Evolutionary conservation across 164 flowering plant genomes (phyloP), one percentile per base, ranked within the genome.

Genomic region (Piper longum): DNA sequence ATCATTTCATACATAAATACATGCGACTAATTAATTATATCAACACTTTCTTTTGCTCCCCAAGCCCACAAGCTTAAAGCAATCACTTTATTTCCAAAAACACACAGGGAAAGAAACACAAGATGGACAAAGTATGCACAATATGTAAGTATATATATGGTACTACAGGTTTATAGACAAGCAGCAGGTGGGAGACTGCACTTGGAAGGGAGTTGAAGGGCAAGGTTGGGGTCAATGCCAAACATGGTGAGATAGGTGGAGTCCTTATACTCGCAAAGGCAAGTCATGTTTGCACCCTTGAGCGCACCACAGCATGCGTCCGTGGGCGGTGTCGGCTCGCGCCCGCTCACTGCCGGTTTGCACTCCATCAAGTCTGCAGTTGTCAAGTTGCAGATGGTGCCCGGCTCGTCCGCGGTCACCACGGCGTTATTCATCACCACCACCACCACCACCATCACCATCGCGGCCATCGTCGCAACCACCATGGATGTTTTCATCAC

Each of bases 121-220:
- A 26, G 36, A 26, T 26, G 36, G 36, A 26, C 36, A 26, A 26
- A 26, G 36, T 26, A 26, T 26, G 36, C 36, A 26, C 36, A 26
- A 26, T 26, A 26, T 26, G 36, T 26, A 26, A 26, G 36, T 26
- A 26, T 26, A 2, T 26, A 26, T 26, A 26, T 26, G 36, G 36
- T 26, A 26, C 36, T 26, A 26, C 36, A 26, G 36, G 36, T 26
- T 26, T 26, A 26, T 69, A 61, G 65, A 61, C 77, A 75, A 11
- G 54, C 44, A 16, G 64, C 6, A 26, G 78, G 66, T 16, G 73
- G 61, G 60, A 75, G 70, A 57, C 69, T 69, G 55, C 78, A 75
- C 68, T 72, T 72, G 41, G 48, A 56, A 56, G 86, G 86, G 43
- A 82, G 86, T 61, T 78, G 59, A 74, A 80, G 66, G 67, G 83